A percentile compares a stretch with the other conserved stretches of the same genome.
Evolutionary conservation across 2,329 filamentous ascomycete species (phyloP).

Genomic region (Graphilbum fragrans): DNA sequence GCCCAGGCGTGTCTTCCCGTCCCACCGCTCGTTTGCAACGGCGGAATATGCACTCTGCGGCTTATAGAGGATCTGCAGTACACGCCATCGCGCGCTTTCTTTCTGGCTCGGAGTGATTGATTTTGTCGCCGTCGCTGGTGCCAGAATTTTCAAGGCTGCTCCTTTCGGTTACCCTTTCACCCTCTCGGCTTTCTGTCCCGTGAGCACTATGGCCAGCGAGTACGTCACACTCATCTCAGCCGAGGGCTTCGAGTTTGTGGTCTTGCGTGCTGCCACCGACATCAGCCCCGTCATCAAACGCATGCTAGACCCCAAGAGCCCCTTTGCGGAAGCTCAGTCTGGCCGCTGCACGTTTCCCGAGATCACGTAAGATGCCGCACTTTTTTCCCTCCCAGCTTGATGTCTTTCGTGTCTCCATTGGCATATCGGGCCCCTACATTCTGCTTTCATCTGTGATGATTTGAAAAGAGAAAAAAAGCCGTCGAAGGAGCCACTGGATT

Average conservation of each 20-base stretch:
- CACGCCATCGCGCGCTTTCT: too few relatives aligned
- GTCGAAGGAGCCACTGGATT: conserved; percentile 8
- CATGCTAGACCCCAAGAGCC: conserved; percentile 59
- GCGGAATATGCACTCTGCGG: too few relatives aligned
- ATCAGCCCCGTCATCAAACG: conserved; percentile 61
- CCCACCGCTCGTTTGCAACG: too few relatives aligned
- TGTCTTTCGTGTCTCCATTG: neutral
- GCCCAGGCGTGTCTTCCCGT: too few relatives aligned
- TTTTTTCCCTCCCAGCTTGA: conserved; percentile 1
- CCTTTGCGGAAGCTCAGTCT: conserved; percentile 52
- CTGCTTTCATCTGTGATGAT: conserved; percentile 18
- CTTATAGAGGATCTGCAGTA: too few relatives aligned
- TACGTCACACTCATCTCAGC: conserved; percentile 68
- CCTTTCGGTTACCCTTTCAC: neutral
- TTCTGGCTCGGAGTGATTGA: too few relatives aligned
- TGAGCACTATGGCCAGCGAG: conserved; percentile 30
- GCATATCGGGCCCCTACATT: neutral
- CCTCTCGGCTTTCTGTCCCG: neutral
- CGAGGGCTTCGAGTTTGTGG: conserved; percentile 67
- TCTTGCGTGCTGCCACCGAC: conserved; percentile 57
- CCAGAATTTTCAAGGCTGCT: neutral
- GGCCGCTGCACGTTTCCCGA: conserved; percentile 58
- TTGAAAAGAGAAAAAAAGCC: conserved; percentile 10
- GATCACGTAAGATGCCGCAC: conserved; percentile 69
- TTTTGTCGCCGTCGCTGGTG: too few relatives aligned